Base-by-base conservation (phyloP, 306 rosid species). In the Trifolium subterraneum region DNA sequence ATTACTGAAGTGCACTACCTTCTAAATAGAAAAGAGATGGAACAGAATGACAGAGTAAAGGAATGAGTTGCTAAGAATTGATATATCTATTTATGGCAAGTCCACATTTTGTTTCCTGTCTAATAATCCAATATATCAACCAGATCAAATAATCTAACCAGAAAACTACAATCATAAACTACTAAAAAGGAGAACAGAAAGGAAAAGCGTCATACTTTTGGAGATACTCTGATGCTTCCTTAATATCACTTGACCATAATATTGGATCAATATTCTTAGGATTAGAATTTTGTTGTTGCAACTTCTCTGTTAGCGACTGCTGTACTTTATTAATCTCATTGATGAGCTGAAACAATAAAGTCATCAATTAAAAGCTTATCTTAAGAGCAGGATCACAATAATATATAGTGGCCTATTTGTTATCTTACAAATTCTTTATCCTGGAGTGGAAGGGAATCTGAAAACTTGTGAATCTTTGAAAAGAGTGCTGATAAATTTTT, bases 291-390 rank as follows among this genome's bases (percentile, higher is more conserved):
- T 95, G 99, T 72, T 79, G 80, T 60, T 88, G 87, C 78, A 60
- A 77, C 77, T 75, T 90, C 81, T 92, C 97, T 35, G 20, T 51
- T n/a, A 92, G 81, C 98, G 98, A 95, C 69, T 86, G 88, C 79
- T 92, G 90, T 29, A 78, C 89, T 74, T 81, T 85, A 59, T 79
- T 67, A 86, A 92, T 88, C 80, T 90, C 91, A n/a, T 72, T 82
- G 33, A 73, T 73, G 68, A 84, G 51, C 87, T 84, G 87, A 84
- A 80, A 84, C 68, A 80, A 73, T 48, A 63, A 47, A 84, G 50
- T 27, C 59, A 64, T 38, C 56, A 64, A 41, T 58, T 29, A 55
- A 47, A 73, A 76, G 48, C 64, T 48, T 18, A 67, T 68, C 79
- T 63, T 48, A 72, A 18, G 71, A 70, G 82, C 10, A 80, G n/a